These are phyloP conservation scores for Cryptococcus sp. DNA, from an alignment of 1,284 basidiomycete genomes.

Conservation along the genomic window DNA sequence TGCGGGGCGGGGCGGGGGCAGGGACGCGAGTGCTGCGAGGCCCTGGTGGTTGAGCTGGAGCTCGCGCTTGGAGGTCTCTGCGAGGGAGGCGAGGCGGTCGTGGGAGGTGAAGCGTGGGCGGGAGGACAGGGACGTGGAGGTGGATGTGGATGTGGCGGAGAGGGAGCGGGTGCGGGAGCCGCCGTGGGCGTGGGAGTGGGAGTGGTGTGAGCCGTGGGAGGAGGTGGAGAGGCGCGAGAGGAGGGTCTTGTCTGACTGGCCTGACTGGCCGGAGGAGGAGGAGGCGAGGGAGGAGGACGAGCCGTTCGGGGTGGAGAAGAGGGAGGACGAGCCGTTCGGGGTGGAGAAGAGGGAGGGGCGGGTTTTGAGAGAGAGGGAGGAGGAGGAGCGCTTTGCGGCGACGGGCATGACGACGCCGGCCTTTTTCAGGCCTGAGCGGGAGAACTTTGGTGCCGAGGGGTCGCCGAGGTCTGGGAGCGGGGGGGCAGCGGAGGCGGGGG, in stretches of 20 bases:
- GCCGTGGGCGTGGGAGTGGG: too few relatives aligned
- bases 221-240: neutral
- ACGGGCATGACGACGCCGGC: slow-evolving; percentile 34
- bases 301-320: slow-evolving; percentile 5
- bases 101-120: slow-evolving; percentile 7
- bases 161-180: neutral
- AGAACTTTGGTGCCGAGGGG: slow-evolving; percentile 32
- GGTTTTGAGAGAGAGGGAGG: slow-evolving; percentile 11
- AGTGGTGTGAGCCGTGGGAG: neutral
- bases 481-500: neutral
- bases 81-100: slow-evolving; percentile 24
- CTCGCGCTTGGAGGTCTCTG: slow-evolving; percentile 26
- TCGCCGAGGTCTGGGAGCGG: slow-evolving; percentile 9
- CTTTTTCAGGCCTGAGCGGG: slow-evolving; percentile 28
- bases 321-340: slow-evolving; percentile 6
- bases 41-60: slow-evolving; percentile 27
- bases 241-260: neutral
- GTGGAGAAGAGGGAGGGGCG: slow-evolving; percentile 2
- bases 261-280: neutral
- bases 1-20: slow-evolving; percentile 29
- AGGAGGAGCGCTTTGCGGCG: slow-evolving; percentile 19
- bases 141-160: slow-evolving; percentile 1
- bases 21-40: slow-evolving; percentile 16
- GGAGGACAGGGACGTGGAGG: slow-evolving; percentile 3
- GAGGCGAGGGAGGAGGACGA: slow-evolving; percentile 9